These are phyloP conservation scores for Geranium incanum DNA, from an alignment of 441 rosid species.

Conservation along the genomic window DNA sequence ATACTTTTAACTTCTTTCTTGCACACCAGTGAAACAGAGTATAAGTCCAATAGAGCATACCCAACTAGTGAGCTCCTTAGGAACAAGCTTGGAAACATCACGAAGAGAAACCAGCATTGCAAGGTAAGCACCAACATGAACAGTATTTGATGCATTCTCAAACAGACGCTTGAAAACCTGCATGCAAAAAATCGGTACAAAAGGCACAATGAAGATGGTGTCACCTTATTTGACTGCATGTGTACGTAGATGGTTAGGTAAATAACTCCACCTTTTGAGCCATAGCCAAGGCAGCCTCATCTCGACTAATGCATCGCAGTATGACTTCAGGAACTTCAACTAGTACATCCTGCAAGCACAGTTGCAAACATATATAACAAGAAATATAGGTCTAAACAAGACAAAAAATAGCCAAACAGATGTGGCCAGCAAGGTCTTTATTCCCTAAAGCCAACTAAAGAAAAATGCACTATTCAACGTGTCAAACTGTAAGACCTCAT, in stretches of 20 bases:
- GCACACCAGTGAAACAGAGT: not conserved
- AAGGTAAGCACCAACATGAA: slow-evolving; percentile 69
- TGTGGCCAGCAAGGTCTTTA: not conserved
- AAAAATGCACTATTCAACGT: not conserved
- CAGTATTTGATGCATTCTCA: slow-evolving; percentile 73
- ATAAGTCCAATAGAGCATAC: slow-evolving; percentile 38
- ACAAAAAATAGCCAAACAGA: not conserved
- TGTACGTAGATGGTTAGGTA: not conserved
- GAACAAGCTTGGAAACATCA: slow-evolving; percentile 92
- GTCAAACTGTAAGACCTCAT: not conserved
- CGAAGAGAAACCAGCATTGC: slow-evolving; percentile 86
- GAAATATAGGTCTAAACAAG: not conserved
- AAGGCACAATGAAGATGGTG: not conserved
- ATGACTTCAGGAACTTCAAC: slow-evolving; percentile 94
- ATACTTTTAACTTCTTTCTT: not conserved
- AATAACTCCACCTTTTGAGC: slow-evolving; percentile 63
- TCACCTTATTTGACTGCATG: not conserved
- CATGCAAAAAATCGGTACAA: slow-evolving; percentile 9
- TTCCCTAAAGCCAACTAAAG: not conserved
- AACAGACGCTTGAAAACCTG: slow-evolving; percentile 88
- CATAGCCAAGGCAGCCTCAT: slow-evolving; percentile 95
- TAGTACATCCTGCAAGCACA: slow-evolving; percentile 52
- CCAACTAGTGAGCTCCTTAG: slow-evolving; percentile 96
- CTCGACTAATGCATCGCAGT: slow-evolving; percentile 86
- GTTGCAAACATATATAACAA: not conserved